Conservation (phyloP, 306 rosid genomes). For the Cyclanthera cordifolia region DNA sequence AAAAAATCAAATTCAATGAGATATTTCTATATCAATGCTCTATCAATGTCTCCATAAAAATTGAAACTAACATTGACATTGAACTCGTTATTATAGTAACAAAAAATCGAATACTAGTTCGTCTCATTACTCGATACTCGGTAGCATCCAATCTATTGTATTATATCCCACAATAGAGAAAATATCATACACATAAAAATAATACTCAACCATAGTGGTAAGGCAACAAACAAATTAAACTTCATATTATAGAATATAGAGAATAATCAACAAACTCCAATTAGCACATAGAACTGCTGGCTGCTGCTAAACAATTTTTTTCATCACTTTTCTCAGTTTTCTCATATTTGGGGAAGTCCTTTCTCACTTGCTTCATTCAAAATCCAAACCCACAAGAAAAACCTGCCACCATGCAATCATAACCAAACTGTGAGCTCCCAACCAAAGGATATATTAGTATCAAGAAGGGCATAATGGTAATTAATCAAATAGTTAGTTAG, state of each 20-base stretch:
- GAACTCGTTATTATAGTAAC: not conserved
- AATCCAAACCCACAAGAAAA: conserved; percentile 13
- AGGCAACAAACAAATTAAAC: conserved; percentile 8
- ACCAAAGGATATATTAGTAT: too few species aligned
- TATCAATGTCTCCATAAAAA: not conserved
- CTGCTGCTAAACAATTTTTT: conserved; percentile 5
- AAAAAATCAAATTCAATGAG: not conserved
- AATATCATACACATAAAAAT: conserved; percentile 2
- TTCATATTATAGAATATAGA: conserved; percentile 4
- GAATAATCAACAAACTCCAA: conserved; percentile 7
- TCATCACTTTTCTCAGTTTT: conserved; percentile 10
- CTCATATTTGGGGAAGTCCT: conserved; percentile 13
- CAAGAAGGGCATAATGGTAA: too few species aligned
- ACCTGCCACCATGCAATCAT: not conserved
- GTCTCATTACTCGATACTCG: not conserved
- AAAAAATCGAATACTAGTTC: conserved; percentile 1
- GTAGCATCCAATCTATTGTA: not conserved
- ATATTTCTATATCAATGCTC: not conserved
- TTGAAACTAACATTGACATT: not conserved
- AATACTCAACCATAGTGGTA: conserved; percentile 7
- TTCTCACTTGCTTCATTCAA: conserved; percentile 12
- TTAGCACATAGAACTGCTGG: conserved; percentile 9
- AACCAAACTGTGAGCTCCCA: not conserved
- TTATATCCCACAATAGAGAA: not conserved
- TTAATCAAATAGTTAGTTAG: too few species aligned